phyloP scores from a whole-genome alignment of 176 grass and related monocot species.

The Oryza punctata region DNA sequence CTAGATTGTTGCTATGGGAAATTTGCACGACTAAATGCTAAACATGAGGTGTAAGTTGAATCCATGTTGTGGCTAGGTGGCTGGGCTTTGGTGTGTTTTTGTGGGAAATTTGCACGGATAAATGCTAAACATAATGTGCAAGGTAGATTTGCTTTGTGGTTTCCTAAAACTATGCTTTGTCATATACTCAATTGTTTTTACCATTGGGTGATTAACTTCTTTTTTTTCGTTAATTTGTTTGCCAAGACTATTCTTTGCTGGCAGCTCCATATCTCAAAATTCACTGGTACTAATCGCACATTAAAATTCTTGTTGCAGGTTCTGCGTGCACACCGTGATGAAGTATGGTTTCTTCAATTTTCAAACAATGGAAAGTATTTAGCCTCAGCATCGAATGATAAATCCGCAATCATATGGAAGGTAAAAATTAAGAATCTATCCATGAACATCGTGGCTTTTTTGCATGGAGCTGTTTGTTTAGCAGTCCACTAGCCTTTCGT shows the following conservation, averaged over 20 bases:
- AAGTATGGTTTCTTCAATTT: constrained; percentile 97
- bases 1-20: neutral
- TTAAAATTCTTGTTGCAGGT: constrained; percentile 47
- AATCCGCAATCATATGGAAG: constrained; percentile 94
- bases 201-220: neutral
- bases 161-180: neutral
- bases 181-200: neutral
- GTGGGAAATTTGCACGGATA: neutral
- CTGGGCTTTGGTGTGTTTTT: neutral
- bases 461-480: constrained; percentile 13
- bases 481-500: neutral
- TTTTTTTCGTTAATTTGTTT: constrained; percentile 4
- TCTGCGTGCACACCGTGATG: constrained; percentile 66
- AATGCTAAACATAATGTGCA: neutral
- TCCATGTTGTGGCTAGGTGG: neutral
- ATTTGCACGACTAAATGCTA: neutral
- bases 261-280: constrained; percentile 27
- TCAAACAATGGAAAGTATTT: constrained; percentile 87
- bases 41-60: neutral
- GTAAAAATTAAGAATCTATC: constrained; percentile 56
- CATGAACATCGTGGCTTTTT: neutral
- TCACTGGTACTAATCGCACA: constrained; percentile 17
- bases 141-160: neutral
- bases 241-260: constrained; percentile 15
- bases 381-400: constrained; percentile 85